These are phyloP conservation scores for Ophiostoma sp. DNA, from an alignment of 2,329 filamentous ascomycete genomes.

Conservation along the genomic window DNA sequence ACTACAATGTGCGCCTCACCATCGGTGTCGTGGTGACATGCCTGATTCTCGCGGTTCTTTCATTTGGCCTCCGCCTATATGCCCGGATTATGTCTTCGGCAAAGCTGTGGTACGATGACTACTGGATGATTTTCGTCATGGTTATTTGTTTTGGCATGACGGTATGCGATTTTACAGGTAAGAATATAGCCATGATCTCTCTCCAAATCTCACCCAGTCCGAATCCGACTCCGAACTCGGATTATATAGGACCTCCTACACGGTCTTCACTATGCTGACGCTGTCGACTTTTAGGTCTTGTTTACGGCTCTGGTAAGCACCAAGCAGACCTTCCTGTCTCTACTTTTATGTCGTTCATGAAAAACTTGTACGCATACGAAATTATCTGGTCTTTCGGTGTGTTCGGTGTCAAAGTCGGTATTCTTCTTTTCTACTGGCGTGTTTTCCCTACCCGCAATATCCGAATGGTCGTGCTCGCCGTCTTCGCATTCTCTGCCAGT, in stretches of 20 bases:
- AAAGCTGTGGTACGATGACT: conserved; percentile 26
- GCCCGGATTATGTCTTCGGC: conserved; percentile 18
- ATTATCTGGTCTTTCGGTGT: conserved; percentile 25
- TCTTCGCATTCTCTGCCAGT: conserved; percentile 13
- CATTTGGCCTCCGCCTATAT: conserved; percentile 23
- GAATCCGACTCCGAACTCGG: background rate
- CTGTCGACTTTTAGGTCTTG: conserved; percentile 11
- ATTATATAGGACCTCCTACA: background rate
- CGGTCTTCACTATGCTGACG: background rate
- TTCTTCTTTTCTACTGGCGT: conserved; percentile 27
- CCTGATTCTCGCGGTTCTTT: conserved; percentile 20
- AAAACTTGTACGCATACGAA: conserved; percentile 26
- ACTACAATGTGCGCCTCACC: conserved; percentile 23
- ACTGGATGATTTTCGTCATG: conserved; percentile 26
- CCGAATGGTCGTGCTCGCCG: conserved; percentile 20
- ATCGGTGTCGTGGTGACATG: conserved; percentile 24
- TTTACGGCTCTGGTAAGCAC: conserved; percentile 24
- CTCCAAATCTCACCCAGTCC: background rate
- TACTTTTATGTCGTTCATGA: conserved; percentile 19
- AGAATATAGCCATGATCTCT: background rate
- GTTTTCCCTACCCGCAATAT: conserved; percentile 22
- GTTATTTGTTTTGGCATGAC: conserved; percentile 22
- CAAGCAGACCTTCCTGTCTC: conserved; percentile 15
- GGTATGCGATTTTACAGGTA: conserved; percentile 21
- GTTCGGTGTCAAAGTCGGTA: conserved; percentile 26